phyloP scores from a whole-genome alignment of 2,329 filamentous ascomycete species.

The Ceratocystis colombiana region DNA sequence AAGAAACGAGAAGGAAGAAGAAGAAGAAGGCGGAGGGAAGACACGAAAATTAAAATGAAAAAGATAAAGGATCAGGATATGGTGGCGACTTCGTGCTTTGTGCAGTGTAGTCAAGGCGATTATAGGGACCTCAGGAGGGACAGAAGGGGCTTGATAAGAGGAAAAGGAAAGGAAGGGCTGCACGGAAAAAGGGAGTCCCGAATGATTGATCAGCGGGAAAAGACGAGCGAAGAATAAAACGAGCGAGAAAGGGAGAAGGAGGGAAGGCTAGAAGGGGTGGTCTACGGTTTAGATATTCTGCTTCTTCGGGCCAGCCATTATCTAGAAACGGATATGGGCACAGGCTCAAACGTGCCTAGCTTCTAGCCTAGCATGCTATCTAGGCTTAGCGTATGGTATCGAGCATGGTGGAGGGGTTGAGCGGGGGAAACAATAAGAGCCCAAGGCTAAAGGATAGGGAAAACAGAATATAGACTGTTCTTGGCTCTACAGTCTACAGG shows the following conservation, averaged over 20 bases:
- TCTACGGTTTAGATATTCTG: neutral
- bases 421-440: neutral
- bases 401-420: neutral
- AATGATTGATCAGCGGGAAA: neutral
- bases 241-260: neutral
- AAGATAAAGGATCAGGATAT: slow-evolving; percentile 8
- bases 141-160: neutral
- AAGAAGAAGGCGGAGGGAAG: neutral
- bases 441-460: neutral
- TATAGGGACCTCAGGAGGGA: neutral
- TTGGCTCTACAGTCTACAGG: neutral
- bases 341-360: neutral
- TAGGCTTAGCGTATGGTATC: neutral
- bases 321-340: neutral
- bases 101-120: neutral
- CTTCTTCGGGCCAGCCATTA: neutral
- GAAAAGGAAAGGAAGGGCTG: slow-evolving; percentile 8
- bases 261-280: neutral
- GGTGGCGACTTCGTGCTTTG: neutral
- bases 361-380: neutral
- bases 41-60: slow-evolving; percentile 6
- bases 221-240: neutral
- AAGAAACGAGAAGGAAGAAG: neutral
- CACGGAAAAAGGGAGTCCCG: slow-evolving; percentile 4
- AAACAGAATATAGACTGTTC: neutral